Evolutionary conservation across 78 protist species (phyloP).

Genomic region (Diacronema lutheri): DNA sequence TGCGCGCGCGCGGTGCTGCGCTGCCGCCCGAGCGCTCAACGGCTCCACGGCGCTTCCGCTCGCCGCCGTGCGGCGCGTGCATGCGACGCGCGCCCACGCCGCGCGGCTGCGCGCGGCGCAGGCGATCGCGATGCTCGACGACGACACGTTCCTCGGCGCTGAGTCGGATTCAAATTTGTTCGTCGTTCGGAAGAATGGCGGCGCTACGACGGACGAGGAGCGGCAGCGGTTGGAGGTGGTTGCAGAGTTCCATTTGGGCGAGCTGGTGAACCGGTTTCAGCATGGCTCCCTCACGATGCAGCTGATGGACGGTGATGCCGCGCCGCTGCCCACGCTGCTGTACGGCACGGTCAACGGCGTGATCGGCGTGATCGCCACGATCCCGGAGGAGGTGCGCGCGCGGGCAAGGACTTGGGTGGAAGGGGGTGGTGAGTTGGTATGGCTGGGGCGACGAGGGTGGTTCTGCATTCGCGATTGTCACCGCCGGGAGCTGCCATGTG

Average conservation of each 20-base stretch:
- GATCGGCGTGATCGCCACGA: slow-evolving; percentile 64
- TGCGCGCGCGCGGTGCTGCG: no score
- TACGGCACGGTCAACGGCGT: slow-evolving; percentile 73
- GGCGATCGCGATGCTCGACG: slow-evolving; percentile 70
- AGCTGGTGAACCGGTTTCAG: slow-evolving; percentile 58
- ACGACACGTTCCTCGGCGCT: slow-evolving; percentile 75
- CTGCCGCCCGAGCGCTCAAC: slow-evolving; percentile 13
- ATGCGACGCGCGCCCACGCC: no score
- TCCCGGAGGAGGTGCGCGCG: background rate
- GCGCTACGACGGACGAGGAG: slow-evolving; percentile 74
- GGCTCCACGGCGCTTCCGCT: no score
- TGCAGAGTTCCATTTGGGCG: slow-evolving; percentile 83
- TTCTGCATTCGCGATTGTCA: no score
- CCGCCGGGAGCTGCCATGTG: no score
- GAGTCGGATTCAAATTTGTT: slow-evolving; percentile 57
- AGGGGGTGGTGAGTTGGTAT: no score
- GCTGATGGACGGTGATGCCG: background rate
- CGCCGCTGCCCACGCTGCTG: slow-evolving; percentile 48
- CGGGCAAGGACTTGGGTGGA: no score
- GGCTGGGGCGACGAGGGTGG: no score
- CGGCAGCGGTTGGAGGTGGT: slow-evolving; percentile 53
- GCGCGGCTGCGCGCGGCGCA: no score
- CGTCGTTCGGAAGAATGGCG: slow-evolving; percentile 45
- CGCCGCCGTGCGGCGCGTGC: no score
- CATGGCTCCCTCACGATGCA: slow-evolving; percentile 30